phyloP scores from a whole-genome alignment of 768 basidiomycete species.

The Psilocybe subaeruginosa region DNA sequence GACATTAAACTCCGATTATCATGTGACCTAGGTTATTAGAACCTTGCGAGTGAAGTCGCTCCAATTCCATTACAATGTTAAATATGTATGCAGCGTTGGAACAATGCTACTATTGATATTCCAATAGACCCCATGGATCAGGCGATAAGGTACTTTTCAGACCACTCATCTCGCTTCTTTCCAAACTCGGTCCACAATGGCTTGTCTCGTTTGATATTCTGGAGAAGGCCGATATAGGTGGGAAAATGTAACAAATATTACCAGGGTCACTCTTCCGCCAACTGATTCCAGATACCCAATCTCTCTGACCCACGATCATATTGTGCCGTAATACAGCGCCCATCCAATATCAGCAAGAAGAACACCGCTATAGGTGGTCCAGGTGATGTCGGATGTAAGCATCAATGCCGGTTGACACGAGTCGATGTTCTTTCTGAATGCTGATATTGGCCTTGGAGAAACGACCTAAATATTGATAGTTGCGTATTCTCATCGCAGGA shows the following conservation, averaged over 20 bases:
- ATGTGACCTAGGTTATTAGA: neutral
- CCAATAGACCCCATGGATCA: neutral
- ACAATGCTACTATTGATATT: too few species aligned
- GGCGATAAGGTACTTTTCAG: neutral
- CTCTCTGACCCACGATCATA: conserved; percentile 22
- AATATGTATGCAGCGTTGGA: too few species aligned
- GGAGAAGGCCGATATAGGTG: conserved; percentile 4
- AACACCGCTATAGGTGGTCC: conserved; percentile 40
- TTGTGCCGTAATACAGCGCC: conserved; percentile 13
- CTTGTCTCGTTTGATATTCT: conserved; percentile 28
- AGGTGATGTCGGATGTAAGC: conserved; percentile 40
- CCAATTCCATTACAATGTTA: too few species aligned
- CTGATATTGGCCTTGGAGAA: conserved; percentile 26
- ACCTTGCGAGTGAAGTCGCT: too few species aligned
- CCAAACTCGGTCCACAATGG: neutral
- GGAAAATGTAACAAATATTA: conserved; percentile 26
- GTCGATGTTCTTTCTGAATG: conserved; percentile 41
- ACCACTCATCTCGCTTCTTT: neutral
- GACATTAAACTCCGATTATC: neutral
- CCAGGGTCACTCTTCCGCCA: conserved; percentile 29
- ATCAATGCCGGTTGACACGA: conserved; percentile 48
- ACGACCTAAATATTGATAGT: conserved; percentile 17
- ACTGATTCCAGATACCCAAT: conserved; percentile 28
- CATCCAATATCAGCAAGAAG: conserved; percentile 20
- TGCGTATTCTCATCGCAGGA: conserved; percentile 7